Evolutionary conservation across 2,329 filamentous ascomycete species (phyloP), one percentile per base, ranked within the genome.

Genomic region (Harringtonia lauricola): DNA sequence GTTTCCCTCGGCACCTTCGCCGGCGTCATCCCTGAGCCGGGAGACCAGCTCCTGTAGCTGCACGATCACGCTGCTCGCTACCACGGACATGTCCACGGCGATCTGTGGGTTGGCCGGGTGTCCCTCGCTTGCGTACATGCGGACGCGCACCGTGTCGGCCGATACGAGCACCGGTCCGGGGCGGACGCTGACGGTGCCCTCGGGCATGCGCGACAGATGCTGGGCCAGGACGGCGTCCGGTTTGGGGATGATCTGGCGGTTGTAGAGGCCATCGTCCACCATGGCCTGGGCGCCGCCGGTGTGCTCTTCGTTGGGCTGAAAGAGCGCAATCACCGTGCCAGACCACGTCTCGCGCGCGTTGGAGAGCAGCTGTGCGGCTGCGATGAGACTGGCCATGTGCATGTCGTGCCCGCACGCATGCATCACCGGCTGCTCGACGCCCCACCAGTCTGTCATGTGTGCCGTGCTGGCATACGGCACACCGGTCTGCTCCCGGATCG

Each of bases 371-470:
- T 69, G 63, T 0, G 74, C 67, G 0, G 72, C 71, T 0, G 68
- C 79, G 2, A 83, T 62, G 3, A 82, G 61, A 19, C 63, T 60
- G 0, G 74, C 67, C 18, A 81, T 72, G 53, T 83, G 78, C 62
- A 80, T 74, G 51, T 81, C 77, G 52, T 83, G 79, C 0, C 79
- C 79, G 55, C 79, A 83, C 18, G 78, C 78, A 56, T 83, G 80
- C 78, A 43, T 37, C 17, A 43, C 34, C 34, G 41, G 41, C 19
- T 38, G 14, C 24, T 21, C 41, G 10, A 13, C 26, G 34, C 36
- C 36, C 15, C 13, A 9, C 2, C n/a, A 6, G 19, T 43, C 26
- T 1, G 1, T n/a, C 41, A 31, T 33, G 24, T 22, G 15, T 17
- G 19, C 47, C 51, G 44, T 70, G 52, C 74, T 78, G 0, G 75